Base-by-base conservation (phyloP, 768 basidiomycete genomes). In the Serendipita sp. region DNA sequence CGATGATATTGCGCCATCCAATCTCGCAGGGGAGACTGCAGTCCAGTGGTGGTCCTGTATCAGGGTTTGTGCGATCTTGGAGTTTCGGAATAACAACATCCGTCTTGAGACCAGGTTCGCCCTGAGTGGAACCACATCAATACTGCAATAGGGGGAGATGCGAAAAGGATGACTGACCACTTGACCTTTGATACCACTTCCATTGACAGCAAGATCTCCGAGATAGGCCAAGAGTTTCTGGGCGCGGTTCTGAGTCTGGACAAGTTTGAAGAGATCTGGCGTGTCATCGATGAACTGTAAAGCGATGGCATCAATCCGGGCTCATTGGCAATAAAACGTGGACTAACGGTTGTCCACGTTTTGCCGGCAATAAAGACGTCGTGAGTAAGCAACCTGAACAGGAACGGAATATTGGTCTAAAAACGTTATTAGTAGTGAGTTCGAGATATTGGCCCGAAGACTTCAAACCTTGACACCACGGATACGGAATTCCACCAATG, bases 401-500 rank as follows among this genome's bases (percentile, higher is more conserved):
- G 77, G 88, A 99, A 99, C 13, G 96, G 96, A 68, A 98, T 98
- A 75, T 98, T 98, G 69, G 96, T 99, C 91, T 94, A 66, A 4
- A 36, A 63, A 43, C 5, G 36, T 36, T 1, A 29, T 40, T 63
- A n/a, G 37, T 16, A 66, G 46, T 37, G 5, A 58, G 33, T 13
- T 5, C 45, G 33, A 44, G 23, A 50, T 37, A 60, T 46, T 13
- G 31, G 34, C 16, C 34, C 15, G 18, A 36, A 37, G 31, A 44
- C 46, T 27, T 48, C 62, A n/a, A 46, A 85, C 90, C 84, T 97
- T 97, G 75, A 97, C 92, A 69, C 96, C 96, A 68, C 96, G 91
- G 69, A 99, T 98, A 70, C 96, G 89, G 86, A 98, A 99, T 73
- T 99, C 96, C 53, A 99, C 93, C n/a, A 99, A 83, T 37, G 96